These are phyloP conservation scores for Leishmania major DNA, from an alignment of 208 protist species.

Conservation along the genomic window DNA sequence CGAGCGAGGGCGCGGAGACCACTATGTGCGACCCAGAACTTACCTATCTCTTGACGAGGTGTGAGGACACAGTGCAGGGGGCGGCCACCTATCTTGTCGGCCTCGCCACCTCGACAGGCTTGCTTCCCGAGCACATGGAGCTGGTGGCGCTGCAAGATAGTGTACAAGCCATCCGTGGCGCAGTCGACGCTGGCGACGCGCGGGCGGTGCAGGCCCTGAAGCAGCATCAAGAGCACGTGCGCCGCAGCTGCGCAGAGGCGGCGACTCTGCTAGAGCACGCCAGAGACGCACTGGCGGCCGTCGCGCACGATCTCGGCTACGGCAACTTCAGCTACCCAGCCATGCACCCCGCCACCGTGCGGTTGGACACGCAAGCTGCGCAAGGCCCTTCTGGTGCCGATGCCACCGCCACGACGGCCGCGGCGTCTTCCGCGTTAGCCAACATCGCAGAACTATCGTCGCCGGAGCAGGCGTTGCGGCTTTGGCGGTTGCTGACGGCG, in stretches of 20 bases:
- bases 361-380: neutral
- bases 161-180: slow-evolving; percentile 6
- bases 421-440: slow-evolving; percentile 20
- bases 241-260: slow-evolving; percentile 10
- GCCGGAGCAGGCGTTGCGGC: slow-evolving; percentile 26
- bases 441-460: slow-evolving; percentile 44
- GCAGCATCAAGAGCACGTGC: slow-evolving; percentile 19
- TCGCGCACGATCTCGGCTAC: slow-evolving; percentile 26
- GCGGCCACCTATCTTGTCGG: slow-evolving; percentile 24
- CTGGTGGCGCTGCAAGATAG: slow-evolving; percentile 14
- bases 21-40: slow-evolving; percentile 4
- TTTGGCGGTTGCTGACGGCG: slow-evolving; percentile 58
- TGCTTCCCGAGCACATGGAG: slow-evolving; percentile 27
- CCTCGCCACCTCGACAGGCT: slow-evolving; percentile 30
- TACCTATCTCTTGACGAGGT: slow-evolving; percentile 8
- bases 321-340: slow-evolving; percentile 4
- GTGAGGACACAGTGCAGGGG: slow-evolving; percentile 28
- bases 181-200: neutral
- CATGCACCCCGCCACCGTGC: neutral
- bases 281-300: slow-evolving; percentile 24
- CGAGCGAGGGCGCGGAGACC: neutral
- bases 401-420: neutral
- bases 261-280: slow-evolving; percentile 25
- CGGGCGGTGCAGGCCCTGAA: neutral
- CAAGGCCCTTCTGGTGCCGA: neutral